Percentiles rank a stretch among this genome's conserved stretches.
Evolutionary conservation across 352 stramenopile species (phyloP).

Genomic region (Phytophthora syringae): DNA sequence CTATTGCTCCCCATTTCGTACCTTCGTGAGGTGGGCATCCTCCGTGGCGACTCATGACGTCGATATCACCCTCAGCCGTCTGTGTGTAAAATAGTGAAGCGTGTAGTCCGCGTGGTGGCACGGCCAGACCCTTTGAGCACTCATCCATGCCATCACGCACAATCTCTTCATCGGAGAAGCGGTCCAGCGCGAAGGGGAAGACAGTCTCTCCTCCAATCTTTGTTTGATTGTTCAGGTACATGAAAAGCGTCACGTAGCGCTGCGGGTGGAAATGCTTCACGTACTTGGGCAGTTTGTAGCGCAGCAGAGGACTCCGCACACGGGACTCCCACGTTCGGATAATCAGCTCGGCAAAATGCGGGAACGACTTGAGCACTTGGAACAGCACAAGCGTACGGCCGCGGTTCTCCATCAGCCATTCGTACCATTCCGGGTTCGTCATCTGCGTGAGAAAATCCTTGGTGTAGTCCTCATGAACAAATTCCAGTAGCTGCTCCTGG

Average conservation of each 20-base stretch:
- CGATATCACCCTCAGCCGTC: constrained; percentile 72
- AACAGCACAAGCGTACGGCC: constrained; percentile 66
- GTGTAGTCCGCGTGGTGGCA: constrained; percentile 71
- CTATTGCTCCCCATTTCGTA: constrained; percentile 86
- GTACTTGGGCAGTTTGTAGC: constrained; percentile 68
- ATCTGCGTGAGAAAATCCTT: constrained; percentile 46
- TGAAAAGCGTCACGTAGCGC: constrained; percentile 95
- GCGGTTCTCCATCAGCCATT: constrained; percentile 67
- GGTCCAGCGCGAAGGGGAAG: constrained; percentile 90
- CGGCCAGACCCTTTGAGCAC: constrained; percentile 76
- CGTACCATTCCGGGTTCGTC: constrained; percentile 75
- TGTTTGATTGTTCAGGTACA: constrained; percentile 97
- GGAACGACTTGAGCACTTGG: constrained; percentile 63
- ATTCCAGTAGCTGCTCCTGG: constrained; percentile 54
- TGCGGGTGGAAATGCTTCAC: constrained; percentile 90
- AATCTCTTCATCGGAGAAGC: constrained; percentile 73
- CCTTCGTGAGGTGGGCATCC: constrained; percentile 84
- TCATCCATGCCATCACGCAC: constrained; percentile 80
- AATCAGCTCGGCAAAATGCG: constrained; percentile 55
- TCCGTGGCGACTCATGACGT: constrained; percentile 78
- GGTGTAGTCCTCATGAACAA: constrained; percentile 69
- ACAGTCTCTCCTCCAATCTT: constrained; percentile 96
- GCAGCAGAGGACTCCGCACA: constrained; percentile 29
- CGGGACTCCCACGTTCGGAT: constrained; percentile 77
- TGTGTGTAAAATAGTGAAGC: constrained; percentile 87